These are phyloP conservation scores for Chaetomidium leptoderma DNA, from an alignment of 495 filamentous ascomycete species.

Conservation along the genomic window DNA sequence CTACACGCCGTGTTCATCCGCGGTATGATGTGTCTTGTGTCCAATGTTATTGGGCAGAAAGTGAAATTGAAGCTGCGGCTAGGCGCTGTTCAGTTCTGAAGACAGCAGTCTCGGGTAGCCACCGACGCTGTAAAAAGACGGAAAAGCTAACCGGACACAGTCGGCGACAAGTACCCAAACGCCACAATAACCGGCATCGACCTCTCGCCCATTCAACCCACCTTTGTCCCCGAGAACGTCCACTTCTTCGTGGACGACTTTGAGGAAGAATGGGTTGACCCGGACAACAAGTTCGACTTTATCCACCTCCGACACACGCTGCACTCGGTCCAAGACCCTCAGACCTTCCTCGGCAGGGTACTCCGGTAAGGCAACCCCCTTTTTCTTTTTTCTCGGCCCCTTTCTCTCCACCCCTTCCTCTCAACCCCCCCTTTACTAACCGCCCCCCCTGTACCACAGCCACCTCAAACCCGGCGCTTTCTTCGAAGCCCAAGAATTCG, in stretches of 20 bases:
- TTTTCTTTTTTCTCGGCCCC: neutral
- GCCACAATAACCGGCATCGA: conserved; percentile 60
- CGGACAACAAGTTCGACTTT: conserved; percentile 52
- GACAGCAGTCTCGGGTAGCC: neutral
- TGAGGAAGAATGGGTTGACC: conserved; percentile 55
- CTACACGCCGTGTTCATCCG: neutral
- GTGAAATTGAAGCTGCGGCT: neutral
- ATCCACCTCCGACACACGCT: conserved; percentile 51
- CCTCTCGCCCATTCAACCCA: conserved; percentile 60
- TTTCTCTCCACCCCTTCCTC: neutral
- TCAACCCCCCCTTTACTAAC: conserved; percentile 11
- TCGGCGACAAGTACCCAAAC: conserved; percentile 43
- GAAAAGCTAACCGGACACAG: conserved; percentile 22
- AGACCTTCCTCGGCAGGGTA: conserved; percentile 33
- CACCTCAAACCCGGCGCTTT: conserved; percentile 51
- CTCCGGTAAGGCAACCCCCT: conserved; percentile 27
- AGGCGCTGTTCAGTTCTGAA: neutral
- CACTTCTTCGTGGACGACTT: conserved; percentile 61
- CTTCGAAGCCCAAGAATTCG: conserved; percentile 51
- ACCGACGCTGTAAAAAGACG: neutral
- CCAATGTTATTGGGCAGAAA: neutral
- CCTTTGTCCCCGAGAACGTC: conserved; percentile 54
- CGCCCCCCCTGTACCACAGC: conserved; percentile 21
- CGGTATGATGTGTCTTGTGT: neutral
- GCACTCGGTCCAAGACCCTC: conserved; percentile 42